Conservation (phyloP, 75 land plant genomes). For the Sequoiadendron giganteum region DNA sequence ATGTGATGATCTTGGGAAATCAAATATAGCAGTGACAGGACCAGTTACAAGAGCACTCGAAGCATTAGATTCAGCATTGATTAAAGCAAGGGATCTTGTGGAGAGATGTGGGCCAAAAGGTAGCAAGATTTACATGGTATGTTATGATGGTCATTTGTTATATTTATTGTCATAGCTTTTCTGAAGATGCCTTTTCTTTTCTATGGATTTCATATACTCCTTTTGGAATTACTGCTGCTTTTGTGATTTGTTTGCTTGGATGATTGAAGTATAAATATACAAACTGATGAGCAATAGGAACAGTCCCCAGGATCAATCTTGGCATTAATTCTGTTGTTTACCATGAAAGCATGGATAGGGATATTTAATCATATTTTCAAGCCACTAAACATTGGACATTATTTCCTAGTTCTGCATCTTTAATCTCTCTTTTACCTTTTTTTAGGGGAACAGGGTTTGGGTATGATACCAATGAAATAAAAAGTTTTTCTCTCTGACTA, state of each 20-base stretch:
- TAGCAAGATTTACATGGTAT: constrained; percentile 31
- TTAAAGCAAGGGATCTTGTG: constrained; percentile 23
- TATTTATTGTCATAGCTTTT: not conserved
- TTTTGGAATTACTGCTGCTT: not conserved
- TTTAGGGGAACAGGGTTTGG: not conserved
- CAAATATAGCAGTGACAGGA: constrained; percentile 10
- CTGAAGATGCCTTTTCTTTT: not conserved
- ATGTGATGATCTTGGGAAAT: constrained; percentile 25
- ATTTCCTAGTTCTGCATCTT: not conserved
- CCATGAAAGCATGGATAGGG: not conserved
- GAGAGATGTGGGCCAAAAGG: constrained; percentile 25
- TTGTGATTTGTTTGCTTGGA: not conserved
- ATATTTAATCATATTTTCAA: not conserved
- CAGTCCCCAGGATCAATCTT: not conserved
- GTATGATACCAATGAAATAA: not conserved
- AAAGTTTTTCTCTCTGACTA: not conserved
- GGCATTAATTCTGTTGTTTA: not conserved
- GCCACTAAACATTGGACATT: not conserved
- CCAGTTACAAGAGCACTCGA: constrained; percentile 12
- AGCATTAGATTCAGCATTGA: constrained; percentile 20
- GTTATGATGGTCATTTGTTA: not conserved
- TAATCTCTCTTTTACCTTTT: not conserved
- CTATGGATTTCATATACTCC: not conserved
- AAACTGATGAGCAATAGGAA: not conserved
- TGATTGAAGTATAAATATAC: not conserved